Evolutionary conservation across 2,329 filamentous ascomycete species (phyloP).

Genomic region (Fusarium praegraminearum): DNA sequence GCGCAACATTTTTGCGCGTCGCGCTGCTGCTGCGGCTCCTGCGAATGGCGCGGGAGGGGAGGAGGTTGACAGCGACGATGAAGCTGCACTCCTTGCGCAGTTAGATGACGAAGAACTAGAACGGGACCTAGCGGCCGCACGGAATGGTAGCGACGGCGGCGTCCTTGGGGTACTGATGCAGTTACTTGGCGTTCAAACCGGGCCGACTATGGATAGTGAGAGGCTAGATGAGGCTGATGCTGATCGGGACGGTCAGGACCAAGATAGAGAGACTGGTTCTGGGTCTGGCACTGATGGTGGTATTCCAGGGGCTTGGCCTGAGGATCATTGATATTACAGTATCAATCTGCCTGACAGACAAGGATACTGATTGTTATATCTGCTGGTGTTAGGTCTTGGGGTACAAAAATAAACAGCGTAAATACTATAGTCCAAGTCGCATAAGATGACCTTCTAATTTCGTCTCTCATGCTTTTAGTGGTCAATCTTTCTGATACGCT

Average conservation of each 20-base stretch:
- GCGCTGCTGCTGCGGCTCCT: slow-evolving; percentile 26
- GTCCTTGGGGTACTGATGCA: slow-evolving; percentile 35
- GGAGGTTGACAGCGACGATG: slow-evolving; percentile 45
- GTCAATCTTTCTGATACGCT: too few relatives aligned
- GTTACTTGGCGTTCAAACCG: slow-evolving; percentile 30
- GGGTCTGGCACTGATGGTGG: slow-evolving; percentile 4
- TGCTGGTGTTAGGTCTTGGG: too few relatives aligned
- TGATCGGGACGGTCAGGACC: slow-evolving; percentile 27
- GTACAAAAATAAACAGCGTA: too few relatives aligned
- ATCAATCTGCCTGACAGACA: slow-evolving; percentile 6
- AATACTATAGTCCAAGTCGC: too few relatives aligned
- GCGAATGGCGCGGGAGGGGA: slow-evolving; percentile 15
- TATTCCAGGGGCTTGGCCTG: slow-evolving; percentile 54
- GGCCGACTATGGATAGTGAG: slow-evolving; percentile 25
- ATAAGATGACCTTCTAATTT: too few relatives aligned
- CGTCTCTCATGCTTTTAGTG: too few relatives aligned
- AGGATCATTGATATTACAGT: slow-evolving; percentile 36
- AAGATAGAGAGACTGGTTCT: slow-evolving; percentile 20
- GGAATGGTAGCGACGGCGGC: slow-evolving; percentile 45
- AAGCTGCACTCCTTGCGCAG: slow-evolving; percentile 46
- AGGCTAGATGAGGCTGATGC: slow-evolving; percentile 23
- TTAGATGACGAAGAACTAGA: slow-evolving; percentile 51
- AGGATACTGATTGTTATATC: neutral
- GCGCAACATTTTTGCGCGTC: slow-evolving; percentile 47
- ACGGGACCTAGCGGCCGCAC: slow-evolving; percentile 49